Conservation (phyloP, 345 rosid species). For the Acer saccharum region DNA sequence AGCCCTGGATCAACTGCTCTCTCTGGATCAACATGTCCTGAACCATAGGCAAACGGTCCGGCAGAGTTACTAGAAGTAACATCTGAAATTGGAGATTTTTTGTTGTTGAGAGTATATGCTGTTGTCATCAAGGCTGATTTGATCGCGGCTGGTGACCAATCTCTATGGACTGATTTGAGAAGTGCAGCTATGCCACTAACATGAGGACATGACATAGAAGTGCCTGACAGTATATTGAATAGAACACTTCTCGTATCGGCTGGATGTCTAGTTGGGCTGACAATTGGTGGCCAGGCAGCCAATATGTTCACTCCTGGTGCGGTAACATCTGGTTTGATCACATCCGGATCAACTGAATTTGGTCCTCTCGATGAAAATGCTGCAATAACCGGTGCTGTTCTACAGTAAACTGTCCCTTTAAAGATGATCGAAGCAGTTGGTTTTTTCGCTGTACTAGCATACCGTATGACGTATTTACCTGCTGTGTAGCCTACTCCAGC, state of each 20-base stretch:
- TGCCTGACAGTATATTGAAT: constrained; percentile 76
- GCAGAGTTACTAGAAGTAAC: constrained; percentile 27
- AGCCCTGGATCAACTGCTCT: too few relatives aligned
- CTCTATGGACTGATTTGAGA: too few relatives aligned
- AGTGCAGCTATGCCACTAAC: constrained; percentile 41
- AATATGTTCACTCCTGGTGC: constrained; percentile 22
- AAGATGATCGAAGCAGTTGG: constrained; percentile 59
- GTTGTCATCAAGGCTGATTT: too few relatives aligned
- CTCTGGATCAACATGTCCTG: constrained; percentile 44
- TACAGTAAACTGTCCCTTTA: constrained; percentile 54
- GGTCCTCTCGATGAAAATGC: constrained; percentile 77
- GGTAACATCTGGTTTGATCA: constrained; percentile 54
- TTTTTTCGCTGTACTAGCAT: constrained; percentile 38
- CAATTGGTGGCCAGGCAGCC: constrained; percentile 70
- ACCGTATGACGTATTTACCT: constrained; percentile 33
- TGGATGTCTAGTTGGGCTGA: constrained; percentile 41
- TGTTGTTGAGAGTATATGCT: constrained; percentile 30
- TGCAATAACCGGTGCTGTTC: constrained; percentile 63
- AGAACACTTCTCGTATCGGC: constrained; percentile 57
- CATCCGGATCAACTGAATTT: constrained; percentile 42
- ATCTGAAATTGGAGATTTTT: background rate
- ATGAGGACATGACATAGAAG: constrained; percentile 63
- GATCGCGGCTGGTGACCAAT: too few relatives aligned
- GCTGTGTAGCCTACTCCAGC: constrained; percentile 47
- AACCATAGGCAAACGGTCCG: constrained; percentile 48